These are phyloP conservation scores for Apiospora marii DNA, from an alignment of 2,329 filamentous ascomycete genomes.

Conservation along the genomic window DNA sequence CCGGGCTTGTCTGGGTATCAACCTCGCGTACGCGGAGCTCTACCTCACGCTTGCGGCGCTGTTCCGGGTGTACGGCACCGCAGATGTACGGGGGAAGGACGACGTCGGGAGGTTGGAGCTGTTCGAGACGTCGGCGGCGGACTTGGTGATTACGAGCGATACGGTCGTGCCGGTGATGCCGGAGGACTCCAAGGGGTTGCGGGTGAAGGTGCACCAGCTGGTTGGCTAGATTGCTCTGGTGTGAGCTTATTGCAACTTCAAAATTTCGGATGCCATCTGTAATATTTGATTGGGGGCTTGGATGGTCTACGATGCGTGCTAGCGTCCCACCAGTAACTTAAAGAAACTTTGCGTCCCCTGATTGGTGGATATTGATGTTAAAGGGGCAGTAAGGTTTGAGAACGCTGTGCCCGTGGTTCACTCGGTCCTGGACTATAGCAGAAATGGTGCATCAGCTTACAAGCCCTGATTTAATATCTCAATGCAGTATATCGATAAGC, in stretches of 20 bases:
- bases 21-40: background rate
- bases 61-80: background rate
- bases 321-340: too few species aligned
- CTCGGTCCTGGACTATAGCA: too few species aligned
- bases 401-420: too few species aligned
- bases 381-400: too few species aligned
- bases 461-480: too few species aligned
- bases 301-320: too few species aligned
- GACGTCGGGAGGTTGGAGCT: background rate
- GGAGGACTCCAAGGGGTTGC: background rate
- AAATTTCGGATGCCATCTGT: too few species aligned
- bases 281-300: too few species aligned
- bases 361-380: too few species aligned
- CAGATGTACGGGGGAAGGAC: background rate
- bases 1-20: background rate
- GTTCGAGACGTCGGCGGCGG: background rate
- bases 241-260: background rate
- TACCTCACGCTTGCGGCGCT: background rate
- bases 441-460: too few species aligned
- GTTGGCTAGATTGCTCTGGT: background rate
- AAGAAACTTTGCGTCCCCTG: too few species aligned
- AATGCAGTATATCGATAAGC: too few species aligned
- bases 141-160: slow-evolving; percentile 1
- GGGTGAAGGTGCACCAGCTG: background rate
- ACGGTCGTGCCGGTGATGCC: background rate